These are phyloP conservation scores for Reutealis trisperma DNA, from an alignment of 345 rosid genomes.

Conservation along the genomic window DNA sequence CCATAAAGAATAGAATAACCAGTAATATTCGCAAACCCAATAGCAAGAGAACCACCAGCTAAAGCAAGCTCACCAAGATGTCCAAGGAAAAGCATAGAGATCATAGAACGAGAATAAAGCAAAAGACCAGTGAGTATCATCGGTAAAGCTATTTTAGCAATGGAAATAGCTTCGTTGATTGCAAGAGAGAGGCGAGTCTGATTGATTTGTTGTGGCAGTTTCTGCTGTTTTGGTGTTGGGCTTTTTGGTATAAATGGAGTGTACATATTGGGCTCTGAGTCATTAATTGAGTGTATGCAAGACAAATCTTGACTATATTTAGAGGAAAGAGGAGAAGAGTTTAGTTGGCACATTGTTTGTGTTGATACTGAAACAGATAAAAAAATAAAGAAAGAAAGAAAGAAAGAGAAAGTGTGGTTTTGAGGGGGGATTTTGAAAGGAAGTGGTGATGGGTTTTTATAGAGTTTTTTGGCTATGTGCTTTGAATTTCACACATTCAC, in stretches of 20 bases:
- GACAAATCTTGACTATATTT: neutral
- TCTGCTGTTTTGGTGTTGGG: slow-evolving; percentile 7
- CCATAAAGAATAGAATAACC: slow-evolving; percentile 92
- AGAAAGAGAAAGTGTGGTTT: neutral
- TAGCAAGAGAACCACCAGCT: slow-evolving; percentile 87
- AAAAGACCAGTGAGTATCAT: slow-evolving; percentile 70
- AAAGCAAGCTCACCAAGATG: slow-evolving; percentile 64
- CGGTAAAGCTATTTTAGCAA: slow-evolving; percentile 62
- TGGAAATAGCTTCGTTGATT: slow-evolving; percentile 50
- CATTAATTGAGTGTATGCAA: slow-evolving; percentile 13
- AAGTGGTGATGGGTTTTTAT: slow-evolving; percentile 6
- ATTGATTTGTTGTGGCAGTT: neutral
- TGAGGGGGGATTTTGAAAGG: neutral
- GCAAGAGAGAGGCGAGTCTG: slow-evolving; percentile 32
- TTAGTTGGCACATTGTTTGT: slow-evolving; percentile 20
- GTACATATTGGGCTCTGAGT: slow-evolving; percentile 1
- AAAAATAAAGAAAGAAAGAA: neutral
- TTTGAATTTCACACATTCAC: neutral
- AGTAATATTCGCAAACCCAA: slow-evolving; percentile 85
- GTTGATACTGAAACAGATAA: neutral
- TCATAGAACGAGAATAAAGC: slow-evolving; percentile 80
- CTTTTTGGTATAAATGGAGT: slow-evolving; percentile 12
- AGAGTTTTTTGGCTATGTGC: neutral
- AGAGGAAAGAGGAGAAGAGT: slow-evolving; percentile 7
- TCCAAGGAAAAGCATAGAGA: slow-evolving; percentile 81